Evolutionary conservation across 2,329 filamentous ascomycete species (phyloP).

Genomic region (Scedosporium apiospermum): DNA sequence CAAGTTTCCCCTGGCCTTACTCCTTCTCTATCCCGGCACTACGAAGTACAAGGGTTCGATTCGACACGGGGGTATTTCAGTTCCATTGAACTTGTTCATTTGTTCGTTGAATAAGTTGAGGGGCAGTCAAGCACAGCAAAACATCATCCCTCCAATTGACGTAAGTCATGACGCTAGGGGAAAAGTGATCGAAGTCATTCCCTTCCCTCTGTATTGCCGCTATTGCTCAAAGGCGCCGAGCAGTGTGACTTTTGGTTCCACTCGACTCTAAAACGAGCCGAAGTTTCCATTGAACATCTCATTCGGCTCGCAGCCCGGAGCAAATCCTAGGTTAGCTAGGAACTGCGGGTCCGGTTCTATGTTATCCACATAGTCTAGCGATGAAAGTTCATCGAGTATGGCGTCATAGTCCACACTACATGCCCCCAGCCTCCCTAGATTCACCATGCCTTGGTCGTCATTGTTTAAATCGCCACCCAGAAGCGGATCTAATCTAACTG

Average conservation of each 20-base stretch:
- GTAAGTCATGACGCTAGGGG: not conserved
- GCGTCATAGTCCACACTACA: slow-evolving; percentile 35
- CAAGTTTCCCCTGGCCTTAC: not conserved
- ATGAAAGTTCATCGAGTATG: slow-evolving; percentile 41
- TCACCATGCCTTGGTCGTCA: slow-evolving; percentile 13
- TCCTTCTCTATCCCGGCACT: not conserved
- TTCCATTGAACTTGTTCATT: not conserved
- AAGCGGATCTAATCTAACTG: not conserved
- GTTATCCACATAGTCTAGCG: slow-evolving; percentile 37
- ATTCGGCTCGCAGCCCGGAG: slow-evolving; percentile 48
- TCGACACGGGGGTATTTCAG: not conserved
- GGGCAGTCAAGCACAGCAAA: too few relatives aligned
- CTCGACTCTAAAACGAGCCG: slow-evolving; percentile 15
- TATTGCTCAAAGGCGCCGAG: too few relatives aligned
- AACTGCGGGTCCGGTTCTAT: slow-evolving; percentile 51
- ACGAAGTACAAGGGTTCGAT: not conserved
- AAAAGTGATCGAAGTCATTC: not conserved
- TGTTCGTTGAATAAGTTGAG: too few relatives aligned
- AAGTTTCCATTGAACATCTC: slow-evolving; percentile 35
- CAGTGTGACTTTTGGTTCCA: not conserved
- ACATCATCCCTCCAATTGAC: not conserved
- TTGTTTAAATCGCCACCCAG: slow-evolving; percentile 12
- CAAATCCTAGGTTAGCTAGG: slow-evolving; percentile 58
- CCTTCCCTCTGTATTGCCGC: not conserved
- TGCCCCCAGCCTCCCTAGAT: slow-evolving; percentile 10